Base-by-base conservation (phyloP, 129 eudicot species). In the Tanacetum coccineum region DNA sequence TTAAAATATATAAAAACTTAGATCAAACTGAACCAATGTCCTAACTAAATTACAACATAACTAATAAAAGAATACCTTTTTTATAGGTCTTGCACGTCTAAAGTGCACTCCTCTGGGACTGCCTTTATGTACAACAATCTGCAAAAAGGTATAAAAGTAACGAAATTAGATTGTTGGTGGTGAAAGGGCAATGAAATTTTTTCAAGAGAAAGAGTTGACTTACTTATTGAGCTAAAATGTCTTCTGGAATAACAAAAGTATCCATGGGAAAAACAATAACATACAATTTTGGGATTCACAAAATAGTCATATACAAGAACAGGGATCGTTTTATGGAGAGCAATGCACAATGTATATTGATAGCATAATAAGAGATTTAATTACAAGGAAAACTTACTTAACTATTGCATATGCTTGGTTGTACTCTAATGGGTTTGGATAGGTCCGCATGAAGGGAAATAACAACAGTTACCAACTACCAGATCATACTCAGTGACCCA, bases 11-110 rank as follows among this genome's bases (percentile, higher is more conserved):
- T n/a, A 68, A 36, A 20, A 1, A 13, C 30, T 74, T 74, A 74
- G 54, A 59, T 46, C 25, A 68, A 59, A 66, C 9, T 26, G 64
- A 64, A 55, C 40, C 26, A 58, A 67, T 14, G 17, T n/a, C 42
- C 20, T 11, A 21, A 44, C 22, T 22, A 36, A 17, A 20, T 39
- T 68, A 62, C 19, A n/a, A n/a, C n/a, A 47, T 36, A 30, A 40
- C 6, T 49, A 21, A 69, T 69, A 28, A 30, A 19, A 10, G 67
- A 39, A 51, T 59, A 82, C 98, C 87, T 82, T 86, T 78, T 92
- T 89, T 20, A 96, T 87, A 20, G 98, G 98, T 13, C 98, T 96
- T 20, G 98, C 95, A 76, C 96, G 96, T 68, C 91, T 76, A 79
- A 92, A 92, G 69, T 92, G 96, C 55, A 67, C 73, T 73, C 98